These are phyloP conservation scores for Boletus holoroseus DNA, from an alignment of 1,284 basidiomycete genomes.

Conservation along the genomic window DNA sequence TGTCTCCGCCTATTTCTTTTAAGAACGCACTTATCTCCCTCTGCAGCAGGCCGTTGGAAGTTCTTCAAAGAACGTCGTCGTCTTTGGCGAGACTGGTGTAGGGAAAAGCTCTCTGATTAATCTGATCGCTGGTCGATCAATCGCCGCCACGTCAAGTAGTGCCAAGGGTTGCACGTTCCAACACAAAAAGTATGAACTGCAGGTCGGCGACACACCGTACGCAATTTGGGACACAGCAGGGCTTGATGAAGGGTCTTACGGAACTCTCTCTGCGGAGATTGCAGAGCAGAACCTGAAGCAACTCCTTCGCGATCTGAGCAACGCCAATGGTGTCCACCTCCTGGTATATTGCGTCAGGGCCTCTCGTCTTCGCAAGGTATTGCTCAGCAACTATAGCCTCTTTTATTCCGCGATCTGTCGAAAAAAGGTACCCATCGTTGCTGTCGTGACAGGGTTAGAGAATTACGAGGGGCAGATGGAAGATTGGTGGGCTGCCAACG, in stretches of 20 bases:
- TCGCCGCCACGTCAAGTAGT: slow-evolving; percentile 27
- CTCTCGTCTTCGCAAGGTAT: slow-evolving; percentile 20
- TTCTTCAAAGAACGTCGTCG: slow-evolving; percentile 24
- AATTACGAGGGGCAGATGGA: slow-evolving; percentile 29
- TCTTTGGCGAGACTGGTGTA: slow-evolving; percentile 29
- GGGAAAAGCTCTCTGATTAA: slow-evolving; percentile 33
- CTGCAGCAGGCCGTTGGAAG: slow-evolving; percentile 7
- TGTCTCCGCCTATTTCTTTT: neutral
- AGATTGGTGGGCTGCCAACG: slow-evolving; percentile 31
- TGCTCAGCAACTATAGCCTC: slow-evolving; percentile 30
- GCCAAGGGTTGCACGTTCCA: slow-evolving; percentile 31
- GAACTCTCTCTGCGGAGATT: slow-evolving; percentile 27
- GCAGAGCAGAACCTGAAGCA: slow-evolving; percentile 28
- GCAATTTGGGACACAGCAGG: slow-evolving; percentile 30
- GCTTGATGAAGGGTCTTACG: slow-evolving; percentile 29
- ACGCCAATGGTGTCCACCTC: slow-evolving; percentile 27
- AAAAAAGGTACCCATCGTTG: slow-evolving; percentile 31
- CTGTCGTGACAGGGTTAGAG: slow-evolving; percentile 29
- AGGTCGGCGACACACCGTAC: slow-evolving; percentile 21
- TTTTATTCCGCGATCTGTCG: slow-evolving; percentile 34
- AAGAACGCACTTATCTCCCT: slow-evolving; percentile 5
- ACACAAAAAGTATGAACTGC: slow-evolving; percentile 27
- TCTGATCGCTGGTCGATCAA: slow-evolving; percentile 31
- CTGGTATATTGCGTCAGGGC: slow-evolving; percentile 31
- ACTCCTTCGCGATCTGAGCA: slow-evolving; percentile 23